A percentile compares a stretch with the other conserved stretches of the same genome.
Conservation (phyloP, 495 filamentous ascomycete species). For the Neurospora intermedia region DNA sequence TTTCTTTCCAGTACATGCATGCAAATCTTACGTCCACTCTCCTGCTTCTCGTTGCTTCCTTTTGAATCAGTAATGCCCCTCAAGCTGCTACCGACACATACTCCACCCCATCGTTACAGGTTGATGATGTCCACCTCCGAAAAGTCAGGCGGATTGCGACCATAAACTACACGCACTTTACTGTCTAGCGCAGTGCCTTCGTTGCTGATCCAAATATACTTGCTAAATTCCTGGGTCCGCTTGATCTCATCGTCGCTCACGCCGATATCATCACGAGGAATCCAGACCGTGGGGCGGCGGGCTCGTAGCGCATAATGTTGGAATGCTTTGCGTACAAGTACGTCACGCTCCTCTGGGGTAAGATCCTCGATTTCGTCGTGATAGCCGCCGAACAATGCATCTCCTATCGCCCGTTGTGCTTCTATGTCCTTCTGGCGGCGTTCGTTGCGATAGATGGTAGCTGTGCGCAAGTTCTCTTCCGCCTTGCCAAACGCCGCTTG, state of each 20-base stretch:
- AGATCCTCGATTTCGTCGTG: slow-evolving; percentile 91
- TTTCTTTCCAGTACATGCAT: background rate
- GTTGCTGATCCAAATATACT: slow-evolving; percentile 90
- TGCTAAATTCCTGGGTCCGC: slow-evolving; percentile 63
- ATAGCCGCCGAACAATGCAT: slow-evolving; percentile 74
- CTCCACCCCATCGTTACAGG: slow-evolving; percentile 38
- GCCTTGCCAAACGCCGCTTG: slow-evolving; percentile 32
- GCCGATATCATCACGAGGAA: slow-evolving; percentile 83
- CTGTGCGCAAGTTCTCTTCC: slow-evolving; percentile 24
- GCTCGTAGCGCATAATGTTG: slow-evolving; percentile 82
- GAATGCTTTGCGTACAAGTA: slow-evolving; percentile 79
- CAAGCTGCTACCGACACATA: background rate
- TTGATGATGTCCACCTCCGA: slow-evolving; percentile 83
- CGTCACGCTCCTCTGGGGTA: slow-evolving; percentile 80
- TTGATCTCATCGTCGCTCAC: slow-evolving; percentile 85
- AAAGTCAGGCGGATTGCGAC: slow-evolving; percentile 83
- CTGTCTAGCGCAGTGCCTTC: slow-evolving; percentile 79
- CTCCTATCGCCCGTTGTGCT: slow-evolving; percentile 59
- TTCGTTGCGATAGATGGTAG: slow-evolving; percentile 28
- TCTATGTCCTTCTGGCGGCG: slow-evolving; percentile 46
- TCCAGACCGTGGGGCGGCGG: slow-evolving; percentile 82
- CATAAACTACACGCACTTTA: slow-evolving; percentile 77
- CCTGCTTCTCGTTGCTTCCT: background rate
- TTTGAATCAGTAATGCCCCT: background rate
- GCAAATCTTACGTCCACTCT: background rate